These are phyloP conservation scores for Neurospora discreta DNA, from an alignment of 495 filamentous ascomycete genomes.

Conservation along the genomic window DNA sequence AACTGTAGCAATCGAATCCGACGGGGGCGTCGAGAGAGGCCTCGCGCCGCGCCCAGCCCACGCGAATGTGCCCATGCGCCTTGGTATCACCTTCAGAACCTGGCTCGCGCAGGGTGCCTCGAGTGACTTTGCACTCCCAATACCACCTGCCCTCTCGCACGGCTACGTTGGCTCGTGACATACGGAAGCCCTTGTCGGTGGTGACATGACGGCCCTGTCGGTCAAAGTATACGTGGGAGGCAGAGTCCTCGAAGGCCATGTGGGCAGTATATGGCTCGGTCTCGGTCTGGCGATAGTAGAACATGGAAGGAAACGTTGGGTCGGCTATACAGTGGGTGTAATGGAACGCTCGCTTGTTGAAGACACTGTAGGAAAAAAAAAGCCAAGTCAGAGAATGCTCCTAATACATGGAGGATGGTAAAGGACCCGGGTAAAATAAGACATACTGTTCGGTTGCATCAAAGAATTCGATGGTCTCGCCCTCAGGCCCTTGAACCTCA, in stretches of 20 bases:
- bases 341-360: conserved; percentile 82
- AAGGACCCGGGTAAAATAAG: background rate
- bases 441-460: conserved; percentile 57
- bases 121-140: conserved; percentile 84
- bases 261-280: conserved; percentile 67
- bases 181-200: conserved; percentile 70
- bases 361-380: conserved; percentile 44
- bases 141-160: conserved; percentile 88
- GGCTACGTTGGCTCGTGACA: conserved; percentile 80
- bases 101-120: conserved; percentile 38
- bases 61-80: conserved; percentile 64
- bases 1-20: conserved; percentile 93
- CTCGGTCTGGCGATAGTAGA: conserved; percentile 84
- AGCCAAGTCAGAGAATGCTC: conserved; percentile 3
- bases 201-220: conserved; percentile 49
- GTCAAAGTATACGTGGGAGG: conserved; percentile 63
- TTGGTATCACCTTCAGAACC: conserved; percentile 24
- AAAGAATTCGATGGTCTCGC: conserved; percentile 42
- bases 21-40: conserved; percentile 87
- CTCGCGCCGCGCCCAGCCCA: conserved; percentile 85
- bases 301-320: conserved; percentile 69
- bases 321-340: conserved; percentile 90
- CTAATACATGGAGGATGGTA: too few relatives aligned
- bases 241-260: conserved; percentile 85
- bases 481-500: conserved; percentile 32